Evolutionary conservation across 2,329 filamentous ascomycete species (phyloP).

Genomic region (Xylaria polymorpha): DNA sequence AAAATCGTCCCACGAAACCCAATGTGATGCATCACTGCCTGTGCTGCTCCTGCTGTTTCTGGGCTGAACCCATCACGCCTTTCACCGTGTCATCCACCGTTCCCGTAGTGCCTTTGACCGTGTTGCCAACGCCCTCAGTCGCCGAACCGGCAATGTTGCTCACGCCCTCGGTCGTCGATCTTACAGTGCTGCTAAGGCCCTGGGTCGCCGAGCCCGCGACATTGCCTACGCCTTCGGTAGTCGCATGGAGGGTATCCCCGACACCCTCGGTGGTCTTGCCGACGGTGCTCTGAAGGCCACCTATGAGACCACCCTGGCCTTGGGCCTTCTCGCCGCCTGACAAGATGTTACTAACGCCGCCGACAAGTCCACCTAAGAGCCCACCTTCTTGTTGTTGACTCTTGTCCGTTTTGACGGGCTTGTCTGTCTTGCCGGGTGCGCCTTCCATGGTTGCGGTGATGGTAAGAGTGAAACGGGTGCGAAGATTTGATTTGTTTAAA

Average conservation of each 20-base stretch:
- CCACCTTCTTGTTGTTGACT: conserved; percentile 43
- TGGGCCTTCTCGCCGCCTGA: conserved; percentile 54
- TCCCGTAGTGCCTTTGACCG: conserved; percentile 45
- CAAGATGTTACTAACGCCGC: conserved; percentile 53
- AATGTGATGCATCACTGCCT: conserved; percentile 2
- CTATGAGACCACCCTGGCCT: conserved; percentile 54
- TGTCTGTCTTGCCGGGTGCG: not conserved
- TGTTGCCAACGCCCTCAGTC: conserved; percentile 51
- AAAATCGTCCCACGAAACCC: not conserved
- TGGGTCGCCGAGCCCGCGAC: conserved; percentile 51
- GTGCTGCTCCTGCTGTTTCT: conserved; percentile 33
- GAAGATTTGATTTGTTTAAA: conserved; percentile 1
- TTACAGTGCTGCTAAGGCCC: conserved; percentile 41
- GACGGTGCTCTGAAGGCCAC: conserved; percentile 48
- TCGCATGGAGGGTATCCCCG: conserved; percentile 46
- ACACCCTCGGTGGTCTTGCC: conserved; percentile 51
- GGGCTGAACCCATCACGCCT: conserved; percentile 38
- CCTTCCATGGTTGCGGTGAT: conserved; percentile 21
- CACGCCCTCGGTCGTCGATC: conserved; percentile 49
- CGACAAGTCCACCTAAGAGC: conserved; percentile 51
- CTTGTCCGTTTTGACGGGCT: conserved; percentile 31
- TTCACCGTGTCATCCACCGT: conserved; percentile 45
- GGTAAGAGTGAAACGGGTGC: not conserved
- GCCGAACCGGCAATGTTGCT: conserved; percentile 44
- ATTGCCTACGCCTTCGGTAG: conserved; percentile 47